These are phyloP conservation scores for Carex myosuroides DNA, from an alignment of 176 grass and related monocot species.

Conservation along the genomic window DNA sequence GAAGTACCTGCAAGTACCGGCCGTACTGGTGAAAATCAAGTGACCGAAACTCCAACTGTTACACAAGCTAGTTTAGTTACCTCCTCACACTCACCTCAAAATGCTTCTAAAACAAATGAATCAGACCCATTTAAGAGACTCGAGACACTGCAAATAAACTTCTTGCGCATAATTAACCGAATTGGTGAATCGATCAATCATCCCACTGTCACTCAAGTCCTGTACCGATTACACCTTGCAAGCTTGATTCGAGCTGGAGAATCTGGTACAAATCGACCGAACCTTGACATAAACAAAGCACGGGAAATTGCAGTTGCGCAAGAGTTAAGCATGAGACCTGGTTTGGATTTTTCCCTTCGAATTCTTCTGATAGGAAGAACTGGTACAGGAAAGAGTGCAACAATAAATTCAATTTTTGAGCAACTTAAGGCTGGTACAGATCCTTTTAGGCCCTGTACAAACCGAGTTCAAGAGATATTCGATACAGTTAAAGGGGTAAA, in stretches of 20 bases:
- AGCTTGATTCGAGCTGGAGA: constrained; percentile 72
- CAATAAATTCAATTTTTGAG: constrained; percentile 94
- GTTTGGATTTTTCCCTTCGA: constrained; percentile 69
- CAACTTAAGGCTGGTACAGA: constrained; percentile 57
- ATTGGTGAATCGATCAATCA: constrained; percentile 63
- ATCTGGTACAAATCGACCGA: constrained; percentile 28
- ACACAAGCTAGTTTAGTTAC: constrained; percentile 1
- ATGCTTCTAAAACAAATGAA: background rate
- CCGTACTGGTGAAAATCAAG: constrained; percentile 3
- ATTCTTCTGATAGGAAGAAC: constrained; percentile 89
- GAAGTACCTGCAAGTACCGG: background rate
- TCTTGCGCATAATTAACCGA: constrained; percentile 69
- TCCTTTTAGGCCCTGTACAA: constrained; percentile 64
- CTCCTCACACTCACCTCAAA: background rate
- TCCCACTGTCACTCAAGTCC: constrained; percentile 57
- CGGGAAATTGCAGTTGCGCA: constrained; percentile 58
- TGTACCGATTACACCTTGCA: constrained; percentile 68
- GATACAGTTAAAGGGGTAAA: constrained; percentile 72
- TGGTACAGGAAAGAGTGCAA: constrained; percentile 97
- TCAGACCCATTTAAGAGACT: constrained; percentile 47
- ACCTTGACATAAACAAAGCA: constrained; percentile 56
- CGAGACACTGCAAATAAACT: constrained; percentile 70
- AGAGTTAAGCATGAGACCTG: constrained; percentile 54
- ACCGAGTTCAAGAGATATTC: constrained; percentile 26
- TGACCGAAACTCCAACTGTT: constrained; percentile 1